Evolutionary conservation across 1,284 basidiomycete species (phyloP), one percentile per base, ranked within the genome.

Genomic region (Lentinula novae-zelandiae): DNA sequence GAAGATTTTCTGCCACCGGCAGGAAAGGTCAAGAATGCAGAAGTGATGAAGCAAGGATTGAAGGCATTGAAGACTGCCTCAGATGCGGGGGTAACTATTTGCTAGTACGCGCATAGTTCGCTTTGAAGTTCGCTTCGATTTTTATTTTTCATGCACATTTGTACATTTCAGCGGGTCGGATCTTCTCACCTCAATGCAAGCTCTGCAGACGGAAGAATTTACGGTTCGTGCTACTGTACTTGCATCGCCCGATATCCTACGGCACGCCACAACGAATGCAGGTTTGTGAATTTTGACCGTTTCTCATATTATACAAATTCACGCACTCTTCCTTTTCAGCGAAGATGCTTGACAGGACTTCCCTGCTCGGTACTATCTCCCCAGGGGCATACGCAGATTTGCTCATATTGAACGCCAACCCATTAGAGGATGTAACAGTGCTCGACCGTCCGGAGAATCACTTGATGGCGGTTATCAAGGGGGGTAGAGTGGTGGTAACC

Each of bases 231-330:
- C 76, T 2, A 64, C 67, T 4, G 72, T 78, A 2, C 71, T 81
- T 1, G 63, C 74, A 0, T 73, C 76, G 0, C 60, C 68, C 0
- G 73, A 69, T 2, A 70, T 82, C 5, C 67, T 81, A 9, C 69
- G 70, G 40, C 79, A 81, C 55, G 79, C 79, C 0, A 81, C 79
- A 0, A 73, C 71, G 31, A 81, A 81, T 64, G 72, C 76, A 34
- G 76, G 73, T 73, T 17, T 31, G 71, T 66, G 39, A 15, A 12
- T 22, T 6, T 51, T 40, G 22, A 33, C 3, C 27, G 22, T 51
- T 13, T 13, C 48, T 42, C 15, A 34, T 58, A 15, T 33, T n/a
- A 53, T 12, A 17, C n/a, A 20, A 44, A 42, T 36, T 7, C 12
- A 34, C 33, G 12, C 5, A 46, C 31, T 38, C 22, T 15, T 17